Evolutionary conservation across 1,139 yeast species (phyloP).

Genomic region (Schwanniomyces etchellsii): DNA sequence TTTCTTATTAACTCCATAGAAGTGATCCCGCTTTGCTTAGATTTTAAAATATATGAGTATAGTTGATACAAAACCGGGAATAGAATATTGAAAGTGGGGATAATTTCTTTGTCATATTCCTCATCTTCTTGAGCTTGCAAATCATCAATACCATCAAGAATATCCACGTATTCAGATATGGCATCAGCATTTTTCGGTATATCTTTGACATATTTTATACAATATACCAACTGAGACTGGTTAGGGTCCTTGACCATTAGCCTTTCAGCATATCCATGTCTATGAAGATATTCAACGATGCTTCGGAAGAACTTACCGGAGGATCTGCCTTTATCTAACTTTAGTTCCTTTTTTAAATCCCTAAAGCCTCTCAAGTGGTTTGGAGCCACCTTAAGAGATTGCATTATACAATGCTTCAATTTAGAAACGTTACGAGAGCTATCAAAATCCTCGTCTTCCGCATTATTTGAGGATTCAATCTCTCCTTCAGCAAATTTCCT

Average conservation of each 20-base stretch:
- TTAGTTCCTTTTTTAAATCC: constrained; percentile 61
- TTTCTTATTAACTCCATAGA: constrained; percentile 46
- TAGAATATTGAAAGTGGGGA: constrained; percentile 41
- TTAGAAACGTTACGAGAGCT: constrained; percentile 26
- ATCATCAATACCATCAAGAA: constrained; percentile 11
- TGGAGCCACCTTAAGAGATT: constrained; percentile 57
- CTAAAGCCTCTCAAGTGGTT: constrained; percentile 60
- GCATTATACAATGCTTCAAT: constrained; percentile 38
- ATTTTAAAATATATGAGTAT: constrained; percentile 36
- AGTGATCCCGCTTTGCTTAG: constrained; percentile 47
- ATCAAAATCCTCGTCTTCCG: constrained; percentile 19
- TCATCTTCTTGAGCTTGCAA: constrained; percentile 12
- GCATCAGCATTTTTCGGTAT: constrained; percentile 28
- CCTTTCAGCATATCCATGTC: constrained; percentile 49
- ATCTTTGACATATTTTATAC: constrained; percentile 57
- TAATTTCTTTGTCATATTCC: constrained; percentile 12
- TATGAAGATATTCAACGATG: constrained; percentile 45
- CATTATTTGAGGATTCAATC: constrained; percentile 28
- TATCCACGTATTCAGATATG: constrained; percentile 19
- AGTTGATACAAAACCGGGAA: constrained; percentile 65
- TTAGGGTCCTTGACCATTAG: constrained; percentile 52
- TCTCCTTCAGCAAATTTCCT: constrained; percentile 33
- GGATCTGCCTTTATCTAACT: constrained; percentile 41
- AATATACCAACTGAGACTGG: constrained; percentile 43
- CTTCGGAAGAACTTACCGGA: constrained; percentile 47